These are phyloP conservation scores for Salix brachista DNA, from an alignment of 345 rosid species.

Conservation along the genomic window DNA sequence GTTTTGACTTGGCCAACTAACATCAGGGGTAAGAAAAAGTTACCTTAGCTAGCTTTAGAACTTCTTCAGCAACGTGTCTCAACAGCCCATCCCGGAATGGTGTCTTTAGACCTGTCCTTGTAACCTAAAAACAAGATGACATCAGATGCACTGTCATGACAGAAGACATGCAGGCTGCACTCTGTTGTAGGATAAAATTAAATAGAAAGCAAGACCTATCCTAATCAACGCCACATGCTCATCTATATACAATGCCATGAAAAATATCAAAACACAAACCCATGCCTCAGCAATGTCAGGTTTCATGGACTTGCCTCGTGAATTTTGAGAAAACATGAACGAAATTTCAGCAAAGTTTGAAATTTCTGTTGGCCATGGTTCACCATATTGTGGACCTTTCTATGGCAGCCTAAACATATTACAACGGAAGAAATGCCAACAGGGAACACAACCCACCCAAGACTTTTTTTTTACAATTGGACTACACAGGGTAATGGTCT, in stretches of 20 bases:
- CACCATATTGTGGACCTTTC: neutral
- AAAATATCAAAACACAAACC: neutral
- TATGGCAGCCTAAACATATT: neutral
- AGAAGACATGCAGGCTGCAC: neutral
- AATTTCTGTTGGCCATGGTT: neutral
- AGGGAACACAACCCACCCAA: neutral
- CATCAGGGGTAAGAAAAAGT: neutral
- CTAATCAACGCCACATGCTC: neutral
- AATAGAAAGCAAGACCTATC: neutral
- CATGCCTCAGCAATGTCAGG: neutral
- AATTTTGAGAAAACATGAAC: neutral
- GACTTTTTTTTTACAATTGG: neutral
- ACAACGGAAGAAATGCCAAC: neutral
- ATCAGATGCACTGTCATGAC: constrained; percentile 19
- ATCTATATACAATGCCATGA: neutral
- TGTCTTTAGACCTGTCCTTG: constrained; percentile 74
- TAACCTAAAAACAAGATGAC: constrained; percentile 51
- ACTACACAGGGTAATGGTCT: neutral
- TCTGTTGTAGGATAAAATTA: neutral
- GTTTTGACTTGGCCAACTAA: neutral
- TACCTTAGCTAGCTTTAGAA: constrained; percentile 79
- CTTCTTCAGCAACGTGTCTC: constrained; percentile 79
- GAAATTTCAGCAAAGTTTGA: neutral
- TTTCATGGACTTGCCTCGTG: neutral
- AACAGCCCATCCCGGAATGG: constrained; percentile 84